Evolutionary conservation across 139 green algal genomes (phyloP).

Genomic region (Haematococcus sp.): DNA sequence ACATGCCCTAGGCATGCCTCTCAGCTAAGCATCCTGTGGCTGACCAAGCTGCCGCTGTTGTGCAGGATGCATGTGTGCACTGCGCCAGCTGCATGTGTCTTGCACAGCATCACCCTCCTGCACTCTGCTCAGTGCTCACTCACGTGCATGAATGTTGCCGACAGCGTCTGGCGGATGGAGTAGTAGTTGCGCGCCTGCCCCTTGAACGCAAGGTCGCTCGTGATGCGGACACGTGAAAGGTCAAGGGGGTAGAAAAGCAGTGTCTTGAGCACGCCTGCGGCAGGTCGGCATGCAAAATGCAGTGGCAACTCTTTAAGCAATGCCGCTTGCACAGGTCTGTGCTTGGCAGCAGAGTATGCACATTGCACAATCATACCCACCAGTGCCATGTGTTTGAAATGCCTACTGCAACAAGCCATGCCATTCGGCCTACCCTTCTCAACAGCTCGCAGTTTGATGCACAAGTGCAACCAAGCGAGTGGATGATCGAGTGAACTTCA

Average conservation of each 20-base stretch:
- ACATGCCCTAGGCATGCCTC: neutral
- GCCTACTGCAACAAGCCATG: no score
- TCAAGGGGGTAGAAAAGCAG: slow-evolving; percentile 64
- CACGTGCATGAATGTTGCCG: slow-evolving; percentile 8
- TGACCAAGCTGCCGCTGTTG: neutral
- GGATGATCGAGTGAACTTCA: neutral
- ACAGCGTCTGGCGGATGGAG: slow-evolving; percentile 24
- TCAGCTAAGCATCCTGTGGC: neutral
- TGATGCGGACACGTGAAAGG: slow-evolving; percentile 54
- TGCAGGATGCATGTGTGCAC: neutral
- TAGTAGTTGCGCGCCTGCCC: slow-evolving; percentile 28
- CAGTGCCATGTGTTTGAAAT: no score
- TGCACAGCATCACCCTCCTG: no score
- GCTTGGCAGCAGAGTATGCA: no score
- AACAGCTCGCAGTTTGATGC: no score
- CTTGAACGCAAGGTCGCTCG: slow-evolving; percentile 41
- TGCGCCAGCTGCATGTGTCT: neutral
- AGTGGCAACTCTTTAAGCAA: neutral
- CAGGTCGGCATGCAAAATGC: neutral
- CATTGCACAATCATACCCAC: no score
- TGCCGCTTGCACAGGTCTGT: neutral
- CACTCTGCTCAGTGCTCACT: neutral
- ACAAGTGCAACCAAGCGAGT: neutral
- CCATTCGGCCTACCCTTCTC: no score
- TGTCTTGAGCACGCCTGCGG: slow-evolving; percentile 37